Evolutionary conservation across 2,329 filamentous ascomycete species (phyloP), one percentile per base, ranked within the genome.

Genomic region (Aspergillus latus): DNA sequence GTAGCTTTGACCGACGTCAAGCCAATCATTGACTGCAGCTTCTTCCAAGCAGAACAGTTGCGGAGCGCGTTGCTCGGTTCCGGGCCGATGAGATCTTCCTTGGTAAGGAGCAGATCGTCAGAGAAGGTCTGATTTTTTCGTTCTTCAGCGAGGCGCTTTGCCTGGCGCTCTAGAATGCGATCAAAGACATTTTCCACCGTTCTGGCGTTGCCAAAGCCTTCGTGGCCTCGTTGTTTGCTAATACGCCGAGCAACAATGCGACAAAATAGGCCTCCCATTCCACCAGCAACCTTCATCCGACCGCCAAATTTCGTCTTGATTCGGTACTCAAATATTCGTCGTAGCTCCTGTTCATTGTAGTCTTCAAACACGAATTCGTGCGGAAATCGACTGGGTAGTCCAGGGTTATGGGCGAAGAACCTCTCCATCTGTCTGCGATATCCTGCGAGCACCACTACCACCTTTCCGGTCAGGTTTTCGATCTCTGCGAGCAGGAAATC

Each of bases 391-490:
- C 87, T 89, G 0, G 82, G 77, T 2, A 92, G 75, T 0, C 89
- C 88, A 0, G 84, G 84, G 44, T 92, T 92, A 58, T 92, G 88
- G 0, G 82, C 78, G 46, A 90, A 91, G 68, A 92, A 90, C 0
- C 79, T 79, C 63, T 92, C 88, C 88, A 93, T 92, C 59, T 89
- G 79, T 62, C 85, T 86, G 48, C 78, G 78, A 69, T 92, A 92
- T 0, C 90, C 89, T 0, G 88, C 89, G 2, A 93, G 75, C 0
- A 92, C 78, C 52, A 92, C 88, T 0, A 87, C 83, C 0, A 92
- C 70, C 62, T 88, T 88, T 0, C 88, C 88, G 0, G 79, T 82
- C 1, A 84, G 76, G 50, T 90, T 89, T 62, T 92, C 89, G 0
- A 91, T 82, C 63, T 92, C 88, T 0, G 87, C 80, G 0, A 93